Evolutionary conservation across 192 early-diverging fungal genomes (phyloP), one percentile per base, ranked within the genome.

Genomic region (Umbelopsis sp.): DNA sequence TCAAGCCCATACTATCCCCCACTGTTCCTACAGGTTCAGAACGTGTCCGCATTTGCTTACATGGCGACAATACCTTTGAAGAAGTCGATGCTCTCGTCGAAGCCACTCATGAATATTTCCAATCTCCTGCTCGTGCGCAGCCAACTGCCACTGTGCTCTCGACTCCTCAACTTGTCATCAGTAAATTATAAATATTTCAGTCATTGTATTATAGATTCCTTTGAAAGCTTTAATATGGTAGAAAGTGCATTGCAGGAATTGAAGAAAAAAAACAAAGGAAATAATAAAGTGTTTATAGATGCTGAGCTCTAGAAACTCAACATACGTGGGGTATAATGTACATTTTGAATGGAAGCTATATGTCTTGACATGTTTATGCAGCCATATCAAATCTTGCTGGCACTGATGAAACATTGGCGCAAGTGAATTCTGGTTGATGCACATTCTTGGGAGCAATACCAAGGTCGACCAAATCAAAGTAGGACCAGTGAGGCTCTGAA

Each of bases 21-120:
- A 94, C 92, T 9, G 93, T 95, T 0, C 89, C 92, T 2, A 82
- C 80, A 48, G 93, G 93, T 0, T 81, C 82, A 35, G 93, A 95
- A 68, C 85, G 93, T 5, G 82, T 95, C n/a, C 81, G 93, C 3
- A 90, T 95, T n/a, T 95, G 93, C 74, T 64, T 95, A 16, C 93
- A 95, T 79, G 84, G 83, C 12, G 82, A 93, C 64, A 95, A 95
- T 69, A 90, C 91, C 0, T 21, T 67, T 2, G 79, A 81, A 1
- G 85, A 95, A 67, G 82, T 95, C 7, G 65, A 80, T 58, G n/a
- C 33, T 2, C 52, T 80, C 4, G 71, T 73, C 3, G 16, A 70
- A 6, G 50, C 71, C 13, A 70, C 73, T 16, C 70, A 80, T 64
- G 4, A 25, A 3, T 80, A 70, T 46, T 80, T 80, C 49, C 25